These are phyloP conservation scores for Kappamyces sp. DNA, from an alignment of 192 early-diverging fungal genomes.

Conservation along the genomic window DNA sequence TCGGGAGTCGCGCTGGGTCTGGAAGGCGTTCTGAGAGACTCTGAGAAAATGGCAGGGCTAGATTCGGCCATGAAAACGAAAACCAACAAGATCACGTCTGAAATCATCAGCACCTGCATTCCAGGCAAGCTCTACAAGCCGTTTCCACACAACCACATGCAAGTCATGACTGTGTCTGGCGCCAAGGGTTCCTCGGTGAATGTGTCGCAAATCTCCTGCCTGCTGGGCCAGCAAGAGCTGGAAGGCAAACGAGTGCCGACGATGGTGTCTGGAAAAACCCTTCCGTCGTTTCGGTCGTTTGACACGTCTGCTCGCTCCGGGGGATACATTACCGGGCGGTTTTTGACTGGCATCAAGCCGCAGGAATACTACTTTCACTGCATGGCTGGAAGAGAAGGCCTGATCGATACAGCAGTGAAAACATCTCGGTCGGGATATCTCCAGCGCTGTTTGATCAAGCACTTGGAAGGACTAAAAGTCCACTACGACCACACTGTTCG, in stretches of 20 bases:
- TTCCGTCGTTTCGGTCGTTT: constrained; percentile 90
- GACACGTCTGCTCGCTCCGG: constrained; percentile 87
- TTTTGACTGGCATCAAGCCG: constrained; percentile 97
- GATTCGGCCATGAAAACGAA: constrained; percentile 80
- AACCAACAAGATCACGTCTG: constrained; percentile 75
- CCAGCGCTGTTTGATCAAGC: constrained; percentile 99
- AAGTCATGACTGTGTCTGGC: constrained; percentile 97
- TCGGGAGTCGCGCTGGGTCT: constrained; percentile 33
- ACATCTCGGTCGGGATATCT: constrained; percentile 97
- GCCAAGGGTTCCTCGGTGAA: constrained; percentile 97
- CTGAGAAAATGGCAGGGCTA: constrained; percentile 78
- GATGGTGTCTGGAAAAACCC: constrained; percentile 94
- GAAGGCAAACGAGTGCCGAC: constrained; percentile 97
- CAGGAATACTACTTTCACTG: constrained; percentile 66
- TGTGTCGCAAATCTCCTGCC: constrained; percentile 93
- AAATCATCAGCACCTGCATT: constrained; percentile 69
- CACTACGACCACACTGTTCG: constrained; percentile 98
- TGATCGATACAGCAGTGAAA: constrained; percentile 99
- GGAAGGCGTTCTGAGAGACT: constrained; percentile 80
- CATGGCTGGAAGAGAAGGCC: constrained; percentile 99
- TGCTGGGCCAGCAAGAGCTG: constrained; percentile 95
- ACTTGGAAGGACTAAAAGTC: constrained; percentile 88
- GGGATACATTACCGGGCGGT: constrained; percentile 94
- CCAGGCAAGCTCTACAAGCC: constrained; percentile 63
- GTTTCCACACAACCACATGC: constrained; percentile 98